Evolutionary conservation across 2,329 filamentous ascomycete species (phyloP).

Genomic region (Verticillium albo-atrum): DNA sequence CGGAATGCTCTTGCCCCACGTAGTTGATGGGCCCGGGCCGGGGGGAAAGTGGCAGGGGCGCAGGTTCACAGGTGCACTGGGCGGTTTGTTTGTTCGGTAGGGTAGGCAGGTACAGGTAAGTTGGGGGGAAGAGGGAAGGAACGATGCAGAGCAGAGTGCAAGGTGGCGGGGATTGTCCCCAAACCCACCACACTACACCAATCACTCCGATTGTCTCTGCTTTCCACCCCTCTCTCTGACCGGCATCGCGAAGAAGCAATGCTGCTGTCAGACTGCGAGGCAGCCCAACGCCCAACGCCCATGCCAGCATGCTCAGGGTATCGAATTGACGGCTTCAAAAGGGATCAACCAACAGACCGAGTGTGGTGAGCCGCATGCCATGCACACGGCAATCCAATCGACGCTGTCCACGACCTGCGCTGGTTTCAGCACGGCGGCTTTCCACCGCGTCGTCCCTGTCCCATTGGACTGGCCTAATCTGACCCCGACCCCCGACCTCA

Average conservation of each 20-base stretch:
- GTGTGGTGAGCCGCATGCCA: not conserved
- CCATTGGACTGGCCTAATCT: conserved; percentile 6
- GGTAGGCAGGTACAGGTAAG: not conserved
- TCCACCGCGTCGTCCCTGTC: conserved; percentile 1
- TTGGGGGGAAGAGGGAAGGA: not conserved
- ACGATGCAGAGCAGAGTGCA: not conserved
- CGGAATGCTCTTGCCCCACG: not conserved
- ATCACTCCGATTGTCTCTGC: not conserved
- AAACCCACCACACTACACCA: too few species aligned
- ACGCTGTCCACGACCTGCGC: conserved; percentile 6
- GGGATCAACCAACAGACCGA: not conserved
- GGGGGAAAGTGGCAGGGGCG: not conserved
- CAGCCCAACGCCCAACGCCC: not conserved
- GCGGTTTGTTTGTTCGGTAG: too few species aligned
- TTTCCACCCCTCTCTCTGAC: not conserved
- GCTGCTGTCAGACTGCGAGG: conserved; percentile 3
- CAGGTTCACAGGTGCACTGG: not conserved
- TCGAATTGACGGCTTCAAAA: not conserved
- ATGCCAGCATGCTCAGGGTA: not conserved
- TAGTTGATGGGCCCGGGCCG: not conserved
- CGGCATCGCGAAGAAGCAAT: conserved; percentile 3
- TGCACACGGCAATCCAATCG: conserved; percentile 4
- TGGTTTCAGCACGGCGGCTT: conserved; percentile 9
- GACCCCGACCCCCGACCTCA: not conserved
- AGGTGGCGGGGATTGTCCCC: not conserved